Conservation (phyloP, 2,329 filamentous ascomycete species). For the Nemania sp. region DNA sequence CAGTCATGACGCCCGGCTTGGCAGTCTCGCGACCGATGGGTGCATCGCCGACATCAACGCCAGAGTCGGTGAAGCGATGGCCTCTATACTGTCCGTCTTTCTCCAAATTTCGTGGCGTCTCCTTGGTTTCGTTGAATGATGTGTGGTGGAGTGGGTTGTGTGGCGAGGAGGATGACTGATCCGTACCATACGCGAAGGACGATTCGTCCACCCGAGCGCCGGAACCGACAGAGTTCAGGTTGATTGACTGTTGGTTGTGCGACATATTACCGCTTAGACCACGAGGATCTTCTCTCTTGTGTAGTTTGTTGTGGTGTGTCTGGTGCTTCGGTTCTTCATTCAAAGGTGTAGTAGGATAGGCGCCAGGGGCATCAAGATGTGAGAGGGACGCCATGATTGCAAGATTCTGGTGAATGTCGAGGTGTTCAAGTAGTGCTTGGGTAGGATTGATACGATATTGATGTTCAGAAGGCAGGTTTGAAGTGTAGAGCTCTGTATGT, state of each 20-base stretch:
- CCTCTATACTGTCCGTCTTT: background rate
- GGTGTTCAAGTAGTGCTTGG: background rate
- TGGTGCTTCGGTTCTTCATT: constrained; percentile 30
- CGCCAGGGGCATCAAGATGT: constrained; percentile 38
- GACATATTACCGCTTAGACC: constrained; percentile 28
- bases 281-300: constrained; percentile 40
- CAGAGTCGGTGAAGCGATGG: constrained; percentile 1
- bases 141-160: background rate
- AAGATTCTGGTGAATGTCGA: background rate
- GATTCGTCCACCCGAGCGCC: background rate
- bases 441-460: background rate
- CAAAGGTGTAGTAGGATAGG: constrained; percentile 38
- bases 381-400: constrained; percentile 38
- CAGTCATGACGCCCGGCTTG: constrained; percentile 45
- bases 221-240: constrained; percentile 5
- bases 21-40: background rate
- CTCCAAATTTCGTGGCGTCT: constrained; percentile 9
- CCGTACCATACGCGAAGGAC: background rate
- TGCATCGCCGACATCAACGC: constrained; percentile 6
- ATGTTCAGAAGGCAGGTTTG: background rate
- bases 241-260: background rate
- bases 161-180: background rate
- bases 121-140: background rate
- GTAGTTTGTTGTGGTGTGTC: constrained; percentile 27
- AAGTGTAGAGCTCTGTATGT: background rate